Evolutionary conservation across 1,284 basidiomycete genomes (phyloP), one percentile per base, ranked within the genome.

Genomic region (Pholiota adiposa): DNA sequence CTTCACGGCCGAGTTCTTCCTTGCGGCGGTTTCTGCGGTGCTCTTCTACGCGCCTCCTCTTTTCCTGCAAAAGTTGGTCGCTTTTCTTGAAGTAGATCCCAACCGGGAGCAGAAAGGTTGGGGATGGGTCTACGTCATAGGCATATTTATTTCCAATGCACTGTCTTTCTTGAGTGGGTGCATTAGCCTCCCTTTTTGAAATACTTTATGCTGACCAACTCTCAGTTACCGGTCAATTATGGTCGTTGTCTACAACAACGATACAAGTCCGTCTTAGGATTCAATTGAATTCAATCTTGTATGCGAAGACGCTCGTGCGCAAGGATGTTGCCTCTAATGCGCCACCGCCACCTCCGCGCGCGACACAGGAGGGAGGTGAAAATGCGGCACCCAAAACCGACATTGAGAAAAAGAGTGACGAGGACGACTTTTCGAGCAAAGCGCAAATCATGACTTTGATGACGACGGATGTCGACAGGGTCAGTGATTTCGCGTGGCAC

Each of bases 391-490:
- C 69, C 61, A 54, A 65, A 23, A 61, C 65, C 0, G 70, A 67
- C 48, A 70, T 73, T 44, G 68, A 50, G 2, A 74, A 78, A 36
- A 78, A 83, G 12, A 79, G 83, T 7, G 86, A 91, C 9, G 91
- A 92, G 49, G 85, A 86, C 52, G 89, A 90, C 49, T 94, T 97
- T 68, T 92, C 88, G 8, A 94, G 89, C 69, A 97, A 97, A 74
- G 89, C 92, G 8, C 93, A 96, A 75, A 89, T 96, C 67, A 92
- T 95, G 88, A 92, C 87, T 14, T 79, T 91, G 18, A 91, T 92
- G 89, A 94, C 93, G 3, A 93, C 93, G 4, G 96, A 97, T 66
- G 93, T 95, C 34, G 94, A 97, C 72, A 85, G 94, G 61, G 88
- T 96, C 62, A 86, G 88, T 71, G 92, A 96, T 58, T 93, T 95